These are phyloP conservation scores for Boletellus sp. DNA, from an alignment of 1,284 basidiomycete genomes.

Conservation along the genomic window DNA sequence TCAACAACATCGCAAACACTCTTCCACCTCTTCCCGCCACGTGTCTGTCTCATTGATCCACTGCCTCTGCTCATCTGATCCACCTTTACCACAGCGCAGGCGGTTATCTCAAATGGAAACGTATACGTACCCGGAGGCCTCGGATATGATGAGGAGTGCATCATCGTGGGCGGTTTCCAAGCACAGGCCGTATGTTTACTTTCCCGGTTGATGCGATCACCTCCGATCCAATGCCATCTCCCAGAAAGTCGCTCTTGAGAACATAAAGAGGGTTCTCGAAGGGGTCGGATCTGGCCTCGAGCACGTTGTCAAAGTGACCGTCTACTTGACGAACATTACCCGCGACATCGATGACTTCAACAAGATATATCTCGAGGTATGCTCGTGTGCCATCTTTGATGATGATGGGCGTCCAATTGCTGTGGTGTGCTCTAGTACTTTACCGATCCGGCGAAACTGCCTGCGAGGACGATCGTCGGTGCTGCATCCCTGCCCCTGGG, in stretches of 20 bases:
- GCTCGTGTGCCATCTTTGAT: slow-evolving; percentile 2
- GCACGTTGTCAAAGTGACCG: slow-evolving; percentile 59
- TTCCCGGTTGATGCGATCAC: slow-evolving; percentile 1
- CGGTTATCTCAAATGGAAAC: slow-evolving; percentile 45
- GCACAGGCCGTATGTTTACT: not conserved
- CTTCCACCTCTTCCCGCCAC: slow-evolving; percentile 48
- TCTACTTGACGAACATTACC: slow-evolving; percentile 53
- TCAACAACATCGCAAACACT: slow-evolving; percentile 41
- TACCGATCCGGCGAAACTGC: slow-evolving; percentile 36
- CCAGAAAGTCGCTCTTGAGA: slow-evolving; percentile 55
- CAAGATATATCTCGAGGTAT: slow-evolving; percentile 48
- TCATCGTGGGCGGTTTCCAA: slow-evolving; percentile 47
- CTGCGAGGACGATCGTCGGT: slow-evolving; percentile 65
- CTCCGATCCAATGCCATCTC: not conserved
- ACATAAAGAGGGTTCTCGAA: slow-evolving; percentile 55
- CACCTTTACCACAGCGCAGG: slow-evolving; percentile 42
- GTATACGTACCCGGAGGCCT: slow-evolving; percentile 63
- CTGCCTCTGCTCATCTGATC: slow-evolving; percentile 20
- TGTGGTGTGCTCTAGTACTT: slow-evolving; percentile 43
- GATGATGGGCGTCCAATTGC: not conserved
- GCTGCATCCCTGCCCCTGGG: slow-evolving; percentile 44
- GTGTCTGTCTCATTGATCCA: slow-evolving; percentile 34
- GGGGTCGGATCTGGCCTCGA: slow-evolving; percentile 57
- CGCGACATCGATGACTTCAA: slow-evolving; percentile 55
- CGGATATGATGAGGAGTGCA: slow-evolving; percentile 47